phyloP scores from a whole-genome alignment of 1,139 yeast genomes.

The Lodderomyces margitis region DNA sequence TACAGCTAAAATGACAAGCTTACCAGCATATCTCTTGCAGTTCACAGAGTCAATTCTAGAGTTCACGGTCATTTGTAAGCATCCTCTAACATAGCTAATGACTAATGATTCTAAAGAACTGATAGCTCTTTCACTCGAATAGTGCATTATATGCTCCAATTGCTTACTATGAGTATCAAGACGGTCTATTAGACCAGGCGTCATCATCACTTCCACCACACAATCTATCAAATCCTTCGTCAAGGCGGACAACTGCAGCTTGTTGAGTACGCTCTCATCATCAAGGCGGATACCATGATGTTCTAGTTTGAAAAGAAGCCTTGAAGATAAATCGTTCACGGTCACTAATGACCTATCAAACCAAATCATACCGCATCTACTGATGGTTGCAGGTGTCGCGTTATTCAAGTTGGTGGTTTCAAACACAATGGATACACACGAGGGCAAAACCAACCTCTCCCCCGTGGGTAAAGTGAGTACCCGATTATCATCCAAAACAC shows the following conservation, averaged over 20 bases:
- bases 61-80: neutral
- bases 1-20: slow-evolving; percentile 43
- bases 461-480: slow-evolving; percentile 85
- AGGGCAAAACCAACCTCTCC: slow-evolving; percentile 70
- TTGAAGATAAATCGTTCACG: neutral
- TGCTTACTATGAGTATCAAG: slow-evolving; percentile 15
- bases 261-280: neutral
- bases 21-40: slow-evolving; percentile 29
- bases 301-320: neutral
- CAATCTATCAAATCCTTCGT: neutral
- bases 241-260: neutral
- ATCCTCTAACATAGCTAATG: slow-evolving; percentile 6
- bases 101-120: slow-evolving; percentile 33
- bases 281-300: neutral
- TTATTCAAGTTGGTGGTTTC: slow-evolving; percentile 67
- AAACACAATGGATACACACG: slow-evolving; percentile 64
- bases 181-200: neutral
- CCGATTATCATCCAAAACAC: slow-evolving; percentile 87
- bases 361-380: slow-evolving; percentile 92
- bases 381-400: slow-evolving; percentile 89
- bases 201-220: neutral
- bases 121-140: slow-evolving; percentile 37
- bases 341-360: slow-evolving; percentile 38
- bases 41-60: slow-evolving; percentile 11
- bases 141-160: slow-evolving; percentile 56